Evolutionary conservation across 2,329 filamentous ascomycete species (phyloP), one percentile per base, ranked within the genome.

Genomic region (Paecilomyces dactylethromorphus): DNA sequence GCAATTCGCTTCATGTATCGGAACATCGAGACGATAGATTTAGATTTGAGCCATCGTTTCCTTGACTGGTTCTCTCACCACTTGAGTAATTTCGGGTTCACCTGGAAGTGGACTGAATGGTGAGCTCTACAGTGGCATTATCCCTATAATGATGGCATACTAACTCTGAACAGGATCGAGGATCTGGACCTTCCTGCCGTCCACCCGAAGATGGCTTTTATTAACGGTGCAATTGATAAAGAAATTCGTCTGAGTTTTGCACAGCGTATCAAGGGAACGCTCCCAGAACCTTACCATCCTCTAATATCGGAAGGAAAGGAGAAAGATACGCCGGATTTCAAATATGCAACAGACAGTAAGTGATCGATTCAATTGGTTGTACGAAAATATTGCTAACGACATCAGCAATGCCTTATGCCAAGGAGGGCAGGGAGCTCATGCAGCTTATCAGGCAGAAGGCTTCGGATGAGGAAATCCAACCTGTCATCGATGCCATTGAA

Each of bases 91-190:
- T 99, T 99, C 71, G 94, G 96, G 56, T 99, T 97, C 73, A 94
- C 94, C 10, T 99, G 94, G 94, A 97, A 97, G 76, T 99, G 94
- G 94, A 88, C 89, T 15, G 94, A 99, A 77, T 99, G 94, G 94
- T 85, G 74, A 67, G 81, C 76, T 50, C 33, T 13, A 32, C 35
- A 7, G 12, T 31, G 39, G 11, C 13, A 49, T 31, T 21, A 12
- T 3, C 5, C 15, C 18, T 45, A 1, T 18, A 21, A 8, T 10
- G n/a, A 8, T 15, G 7, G 39, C 18, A 45, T 55, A 51, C 69
- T 55, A 73, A 56, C 5, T 33, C 32, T 53, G 21, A 35, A 45
- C 54, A 87, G 84, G 84, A 83, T 90, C 54, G 91, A 92, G 15
- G 92, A 97, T 71, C 86, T 96, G 15, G 82, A 86, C 51, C 82